A percentile compares a stretch with the other conserved stretches of the same genome.
phyloP scores from a whole-genome alignment of 257 asterid species.

The Scutellaria galericulata region DNA sequence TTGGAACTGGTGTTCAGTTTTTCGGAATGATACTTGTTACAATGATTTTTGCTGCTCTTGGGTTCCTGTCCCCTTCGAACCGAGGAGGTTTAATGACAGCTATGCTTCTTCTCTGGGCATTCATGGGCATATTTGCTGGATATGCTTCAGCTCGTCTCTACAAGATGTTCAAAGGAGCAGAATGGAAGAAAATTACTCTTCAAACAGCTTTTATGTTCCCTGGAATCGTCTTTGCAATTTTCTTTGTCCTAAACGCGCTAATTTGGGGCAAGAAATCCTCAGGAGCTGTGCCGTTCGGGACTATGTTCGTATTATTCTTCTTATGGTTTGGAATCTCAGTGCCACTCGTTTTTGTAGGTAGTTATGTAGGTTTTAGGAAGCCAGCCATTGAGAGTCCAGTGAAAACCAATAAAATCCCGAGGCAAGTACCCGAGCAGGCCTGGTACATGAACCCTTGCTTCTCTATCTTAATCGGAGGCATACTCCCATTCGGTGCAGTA shows the following conservation, averaged over 20 bases:
- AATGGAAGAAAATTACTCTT: slow-evolving; percentile 86
- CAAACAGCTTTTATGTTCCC: slow-evolving; percentile 83
- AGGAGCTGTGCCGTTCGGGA: slow-evolving; percentile 91
- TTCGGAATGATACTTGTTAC: slow-evolving; percentile 84
- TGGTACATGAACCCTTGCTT: slow-evolving; percentile 90
- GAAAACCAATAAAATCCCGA: slow-evolving; percentile 86
- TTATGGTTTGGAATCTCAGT: slow-evolving; percentile 90
- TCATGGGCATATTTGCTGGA: slow-evolving; percentile 93
- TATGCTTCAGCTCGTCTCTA: slow-evolving; percentile 83
- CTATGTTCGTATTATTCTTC: slow-evolving; percentile 78
- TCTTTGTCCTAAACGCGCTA: slow-evolving; percentile 77
- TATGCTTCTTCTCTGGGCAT: slow-evolving; percentile 88
- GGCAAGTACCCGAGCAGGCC: slow-evolving; percentile 94
- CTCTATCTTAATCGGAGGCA: slow-evolving; percentile 87
- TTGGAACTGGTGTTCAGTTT: slow-evolving; percentile 91
- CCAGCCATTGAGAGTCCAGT: slow-evolving; percentile 88
- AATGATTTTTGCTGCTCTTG: slow-evolving; percentile 82
- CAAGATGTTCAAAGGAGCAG: slow-evolving; percentile 90
- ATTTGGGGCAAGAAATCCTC: slow-evolving; percentile 94
- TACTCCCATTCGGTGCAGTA: slow-evolving; percentile 93
- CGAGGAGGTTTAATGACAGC: slow-evolving; percentile 95
- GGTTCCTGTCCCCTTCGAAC: slow-evolving; percentile 91
- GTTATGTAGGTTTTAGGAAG: slow-evolving; percentile 76
- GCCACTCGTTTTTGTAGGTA: slow-evolving; percentile 86
- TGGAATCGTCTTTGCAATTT: slow-evolving; percentile 61